Evolutionary conservation across 225 moss, liverwort and hornwort genomes (phyloP).

Genomic region (Anthoceros angustus): DNA sequence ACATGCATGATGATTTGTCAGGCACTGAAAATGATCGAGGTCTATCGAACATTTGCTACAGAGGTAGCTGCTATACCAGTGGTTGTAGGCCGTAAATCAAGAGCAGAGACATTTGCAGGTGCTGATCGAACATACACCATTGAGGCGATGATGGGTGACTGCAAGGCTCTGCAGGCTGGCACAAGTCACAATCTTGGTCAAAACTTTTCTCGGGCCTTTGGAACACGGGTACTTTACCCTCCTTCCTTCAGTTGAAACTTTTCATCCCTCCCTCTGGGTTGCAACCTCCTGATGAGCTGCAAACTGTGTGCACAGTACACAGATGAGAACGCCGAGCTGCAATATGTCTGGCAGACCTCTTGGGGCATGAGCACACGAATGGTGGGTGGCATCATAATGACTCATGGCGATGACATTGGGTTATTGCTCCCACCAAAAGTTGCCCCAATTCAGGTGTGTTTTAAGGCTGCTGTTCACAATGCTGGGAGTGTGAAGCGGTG

Average conservation of each 20-base stretch:
- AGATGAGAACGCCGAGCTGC: slow-evolving; percentile 54
- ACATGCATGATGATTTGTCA: slow-evolving; percentile 6
- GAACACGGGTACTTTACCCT: slow-evolving; percentile 27
- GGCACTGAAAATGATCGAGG: slow-evolving; percentile 72
- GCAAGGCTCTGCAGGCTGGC: slow-evolving; percentile 73
- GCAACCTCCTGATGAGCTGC: background rate
- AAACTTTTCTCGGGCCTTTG: slow-evolving; percentile 81
- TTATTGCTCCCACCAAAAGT: slow-evolving; percentile 74
- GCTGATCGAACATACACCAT: slow-evolving; percentile 77
- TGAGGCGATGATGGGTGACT: slow-evolving; percentile 98
- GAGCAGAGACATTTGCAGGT: slow-evolving; percentile 75
- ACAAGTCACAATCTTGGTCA: slow-evolving; percentile 96
- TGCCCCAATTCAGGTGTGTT: slow-evolving; percentile 62
- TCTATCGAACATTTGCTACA: slow-evolving; percentile 61
- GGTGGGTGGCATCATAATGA: slow-evolving; percentile 99
- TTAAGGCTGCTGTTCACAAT: background rate
- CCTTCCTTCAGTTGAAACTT: background rate
- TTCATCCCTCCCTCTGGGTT: background rate
- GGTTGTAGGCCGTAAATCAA: slow-evolving; percentile 81
- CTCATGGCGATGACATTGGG: slow-evolving; percentile 82
- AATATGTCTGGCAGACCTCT: slow-evolving; percentile 90
- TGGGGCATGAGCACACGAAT: slow-evolving; percentile 99
- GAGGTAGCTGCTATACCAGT: slow-evolving; percentile 91
- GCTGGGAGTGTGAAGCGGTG: background rate
- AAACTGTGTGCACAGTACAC: slow-evolving; percentile 23